A percentile compares a stretch with the other conserved stretches of the same genome.
These are phyloP conservation scores for Citrus australasica DNA, from an alignment of 345 rosid genomes.

Conservation along the genomic window DNA sequence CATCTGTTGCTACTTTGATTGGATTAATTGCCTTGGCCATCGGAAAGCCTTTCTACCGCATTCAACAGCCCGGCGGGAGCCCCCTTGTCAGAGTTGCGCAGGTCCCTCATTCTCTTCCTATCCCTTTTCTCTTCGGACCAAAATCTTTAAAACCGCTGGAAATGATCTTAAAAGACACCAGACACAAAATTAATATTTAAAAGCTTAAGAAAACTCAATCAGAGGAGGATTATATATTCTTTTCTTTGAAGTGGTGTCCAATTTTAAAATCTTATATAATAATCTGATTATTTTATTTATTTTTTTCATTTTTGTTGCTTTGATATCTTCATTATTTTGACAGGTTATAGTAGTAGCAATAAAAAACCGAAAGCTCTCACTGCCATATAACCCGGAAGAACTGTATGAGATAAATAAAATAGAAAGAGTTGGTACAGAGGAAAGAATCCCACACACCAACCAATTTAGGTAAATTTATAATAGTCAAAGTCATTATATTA, in stretches of 20 bases:
- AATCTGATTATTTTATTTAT: background rate
- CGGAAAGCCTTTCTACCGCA: conserved; percentile 48
- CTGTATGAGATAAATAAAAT: conserved; percentile 34
- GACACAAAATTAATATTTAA: too few species aligned
- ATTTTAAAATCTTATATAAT: too few species aligned
- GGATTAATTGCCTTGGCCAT: conserved; percentile 28
- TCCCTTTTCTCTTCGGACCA: too few species aligned
- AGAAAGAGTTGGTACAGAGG: conserved; percentile 5
- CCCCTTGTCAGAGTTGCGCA: conserved; percentile 34
- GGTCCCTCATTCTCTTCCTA: conserved; percentile 10
- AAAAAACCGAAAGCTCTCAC: conserved; percentile 33
- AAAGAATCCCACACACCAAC: conserved; percentile 38
- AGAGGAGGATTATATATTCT: too few species aligned
- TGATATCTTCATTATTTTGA: too few species aligned
- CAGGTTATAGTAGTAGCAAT: conserved; percentile 40
- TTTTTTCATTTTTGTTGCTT: background rate
- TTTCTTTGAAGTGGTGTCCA: too few species aligned
- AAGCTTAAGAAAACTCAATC: too few species aligned
- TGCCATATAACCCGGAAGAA: conserved; percentile 34
- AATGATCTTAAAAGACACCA: too few species aligned
- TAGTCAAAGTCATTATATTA: too few species aligned
- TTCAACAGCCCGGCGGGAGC: conserved; percentile 23
- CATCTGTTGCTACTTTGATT: conserved; percentile 26
- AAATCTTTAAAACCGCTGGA: too few species aligned
- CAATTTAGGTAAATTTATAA: conserved; percentile 39